Base-by-base conservation (phyloP, 257 asterid genomes). In the Salvia rosmarinus region DNA sequence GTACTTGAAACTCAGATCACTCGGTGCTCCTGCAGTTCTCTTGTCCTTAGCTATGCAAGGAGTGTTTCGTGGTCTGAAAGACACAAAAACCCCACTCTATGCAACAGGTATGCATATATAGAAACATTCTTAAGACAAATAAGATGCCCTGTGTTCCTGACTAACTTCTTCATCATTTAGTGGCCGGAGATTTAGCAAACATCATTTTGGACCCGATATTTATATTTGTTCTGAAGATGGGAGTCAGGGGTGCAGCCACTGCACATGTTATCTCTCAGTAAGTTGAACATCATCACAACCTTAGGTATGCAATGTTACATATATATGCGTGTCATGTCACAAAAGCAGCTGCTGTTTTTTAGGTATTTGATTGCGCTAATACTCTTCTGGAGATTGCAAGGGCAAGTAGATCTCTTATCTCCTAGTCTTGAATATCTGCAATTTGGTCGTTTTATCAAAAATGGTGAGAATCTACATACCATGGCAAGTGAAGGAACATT, bases 201-300 rank as follows among this genome's bases (percentile, higher is more conserved):
- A 81, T 90, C 14, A 43, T 90, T 12, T 68, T 90, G 83, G 96
- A 90, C 79, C 88, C 88, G 1, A 81, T 90, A 71, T 79, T 90
- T 59, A 86, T 90, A 13, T 86, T 87, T 42, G 77, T 71, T 28
- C 78, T 84, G 81, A 80, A 69, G 76, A 56, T 88, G 79, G 95
- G 92, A 0, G 88, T 88, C 17, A 74, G 79, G 57, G 96, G 96
- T 4, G 96, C 95, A 0, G 96, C 95, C 61, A 82, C 78, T 35
- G 78, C 96, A n/a, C 96, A 87, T 66, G 89, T 90, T 76, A 79
- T 90, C 34, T 89, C 95, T 44, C 96, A 87, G 96, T 87, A 81
- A 85, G 96, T 80, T 47, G 13, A 28, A 51, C 19, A 23, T 9
- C 16, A 20, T 10, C 13, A 2, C 43, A 46, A 23, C 0, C 14